Percentiles rank a stretch among this genome's conserved stretches.
These are phyloP conservation scores for Mortierella sp. DNA, from an alignment of 371 early-diverging fungal genomes.

Conservation along the genomic window DNA sequence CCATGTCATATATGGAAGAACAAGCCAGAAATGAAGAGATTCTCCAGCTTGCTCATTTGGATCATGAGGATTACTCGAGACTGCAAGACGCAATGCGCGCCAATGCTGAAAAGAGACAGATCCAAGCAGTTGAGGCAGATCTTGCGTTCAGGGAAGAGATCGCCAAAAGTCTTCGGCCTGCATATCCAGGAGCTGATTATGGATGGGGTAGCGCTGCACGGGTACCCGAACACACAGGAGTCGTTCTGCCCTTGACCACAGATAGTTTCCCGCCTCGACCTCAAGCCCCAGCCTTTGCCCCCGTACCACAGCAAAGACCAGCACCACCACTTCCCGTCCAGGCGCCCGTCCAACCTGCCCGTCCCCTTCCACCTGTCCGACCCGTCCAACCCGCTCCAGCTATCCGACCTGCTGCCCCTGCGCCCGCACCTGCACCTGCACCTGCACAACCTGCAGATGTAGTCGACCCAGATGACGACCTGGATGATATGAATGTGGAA, in stretches of 20 bases:
- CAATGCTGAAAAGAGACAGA: not conserved
- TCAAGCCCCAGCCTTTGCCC: constrained; percentile 6
- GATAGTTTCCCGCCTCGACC: not conserved
- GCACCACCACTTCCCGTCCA: no score
- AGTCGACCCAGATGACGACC: constrained; percentile 31
- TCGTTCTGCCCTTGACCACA: no score
- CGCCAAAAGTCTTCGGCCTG: not conserved
- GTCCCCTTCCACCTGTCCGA: not conserved
- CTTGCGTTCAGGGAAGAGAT: constrained; percentile 1
- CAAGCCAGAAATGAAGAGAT: not conserved
- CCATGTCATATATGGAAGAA: constrained; percentile 5
- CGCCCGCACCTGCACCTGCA: constrained; percentile 5
- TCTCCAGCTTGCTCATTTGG: no score
- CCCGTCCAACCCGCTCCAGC: constrained; percentile 8
- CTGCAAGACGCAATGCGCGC: no score
- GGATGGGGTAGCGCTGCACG: not conserved
- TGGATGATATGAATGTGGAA: constrained; percentile 63
- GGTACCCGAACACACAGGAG: no score
- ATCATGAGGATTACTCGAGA: no score
- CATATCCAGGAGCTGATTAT: not conserved
- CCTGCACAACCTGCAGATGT: not conserved
- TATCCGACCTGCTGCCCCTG: constrained; percentile 5
- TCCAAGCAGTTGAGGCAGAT: constrained; percentile 3
- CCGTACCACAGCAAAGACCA: no score
- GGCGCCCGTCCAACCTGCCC: not conserved